These are phyloP conservation scores for Dothideomycetes sp. DNA, from an alignment of 2,329 filamentous ascomycete genomes.

Conservation along the genomic window DNA sequence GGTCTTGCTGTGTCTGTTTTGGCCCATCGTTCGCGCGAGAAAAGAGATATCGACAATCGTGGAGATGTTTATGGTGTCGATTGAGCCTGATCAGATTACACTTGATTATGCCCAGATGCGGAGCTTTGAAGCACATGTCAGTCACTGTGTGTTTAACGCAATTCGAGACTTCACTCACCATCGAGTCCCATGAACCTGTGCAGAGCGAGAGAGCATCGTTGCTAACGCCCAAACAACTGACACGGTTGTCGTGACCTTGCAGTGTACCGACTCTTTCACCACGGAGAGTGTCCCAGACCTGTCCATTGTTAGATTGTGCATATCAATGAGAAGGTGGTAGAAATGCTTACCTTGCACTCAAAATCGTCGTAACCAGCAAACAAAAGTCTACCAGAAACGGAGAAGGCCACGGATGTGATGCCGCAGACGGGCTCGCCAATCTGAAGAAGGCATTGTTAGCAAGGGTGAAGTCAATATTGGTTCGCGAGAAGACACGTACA, in stretches of 20 bases:
- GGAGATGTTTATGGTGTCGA: neutral
- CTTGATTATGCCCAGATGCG: slow-evolving; percentile 42
- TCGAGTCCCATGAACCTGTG: slow-evolving; percentile 98
- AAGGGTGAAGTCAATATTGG: neutral
- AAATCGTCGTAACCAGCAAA: slow-evolving; percentile 99
- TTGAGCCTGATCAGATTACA: neutral
- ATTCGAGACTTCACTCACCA: slow-evolving; percentile 57
- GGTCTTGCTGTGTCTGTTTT: neutral
- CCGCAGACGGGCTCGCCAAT: slow-evolving; percentile 96
- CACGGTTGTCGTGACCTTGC: slow-evolving; percentile 95
- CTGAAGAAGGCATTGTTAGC: slow-evolving; percentile 41
- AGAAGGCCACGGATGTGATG: slow-evolving; percentile 96
- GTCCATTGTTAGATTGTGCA: slow-evolving; percentile 18
- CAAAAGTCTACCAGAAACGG: slow-evolving; percentile 85
- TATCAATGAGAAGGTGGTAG: neutral
- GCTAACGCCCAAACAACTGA: slow-evolving; percentile 96
- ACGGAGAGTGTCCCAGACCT: slow-evolving; percentile 97
- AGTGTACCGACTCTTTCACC: slow-evolving; percentile 95
- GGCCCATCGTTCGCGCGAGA: neutral
- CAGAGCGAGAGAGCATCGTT: slow-evolving; percentile 98
- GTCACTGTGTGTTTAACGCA: neutral
- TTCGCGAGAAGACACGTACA: slow-evolving; percentile 33
- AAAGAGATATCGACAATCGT: neutral
- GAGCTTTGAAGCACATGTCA: slow-evolving; percentile 28
- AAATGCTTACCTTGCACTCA: slow-evolving; percentile 85